A percentile compares a stretch with the other conserved stretches of the same genome.
These are phyloP conservation scores for Craterostigma plantagineum DNA, from an alignment of 257 asterid genomes.

Conservation along the genomic window DNA sequence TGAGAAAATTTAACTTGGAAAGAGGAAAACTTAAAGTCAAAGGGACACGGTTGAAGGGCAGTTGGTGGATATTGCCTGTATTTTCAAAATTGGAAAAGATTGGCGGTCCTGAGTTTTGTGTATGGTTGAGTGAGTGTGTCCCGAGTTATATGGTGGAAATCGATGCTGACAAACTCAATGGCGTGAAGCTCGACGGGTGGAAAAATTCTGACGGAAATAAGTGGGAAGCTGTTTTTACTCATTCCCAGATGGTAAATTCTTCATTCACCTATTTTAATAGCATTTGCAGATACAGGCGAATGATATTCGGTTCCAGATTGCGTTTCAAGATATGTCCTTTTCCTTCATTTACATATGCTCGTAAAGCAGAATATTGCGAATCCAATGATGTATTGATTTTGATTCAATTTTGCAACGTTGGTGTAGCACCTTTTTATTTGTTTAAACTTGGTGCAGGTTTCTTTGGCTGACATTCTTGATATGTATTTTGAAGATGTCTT, in stretches of 20 bases:
- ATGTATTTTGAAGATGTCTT: slow-evolving; percentile 77
- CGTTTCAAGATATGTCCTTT: too few relatives aligned
- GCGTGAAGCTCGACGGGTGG: slow-evolving; percentile 61
- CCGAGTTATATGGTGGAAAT: slow-evolving; percentile 56
- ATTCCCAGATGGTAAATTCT: slow-evolving; percentile 66
- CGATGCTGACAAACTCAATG: slow-evolving; percentile 28
- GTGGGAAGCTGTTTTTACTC: slow-evolving; percentile 59
- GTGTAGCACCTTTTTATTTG: too few relatives aligned
- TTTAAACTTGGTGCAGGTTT: slow-evolving; percentile 29
- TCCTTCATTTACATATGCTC: too few relatives aligned
- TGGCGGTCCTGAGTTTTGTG: slow-evolving; percentile 63
- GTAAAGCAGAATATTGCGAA: too few relatives aligned
- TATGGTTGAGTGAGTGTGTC: slow-evolving; percentile 64
- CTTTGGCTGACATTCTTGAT: slow-evolving; percentile 57
- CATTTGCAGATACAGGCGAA: neutral
- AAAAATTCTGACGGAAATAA: slow-evolving; percentile 19
- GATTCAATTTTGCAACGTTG: too few relatives aligned
- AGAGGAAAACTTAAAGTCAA: slow-evolving; percentile 22
- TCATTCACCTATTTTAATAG: slow-evolving; percentile 5
- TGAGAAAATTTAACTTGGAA: slow-evolving; percentile 32
- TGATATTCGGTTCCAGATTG: too few relatives aligned
- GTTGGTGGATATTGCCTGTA: slow-evolving; percentile 42
- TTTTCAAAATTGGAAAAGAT: slow-evolving; percentile 45
- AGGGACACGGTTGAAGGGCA: slow-evolving; percentile 20
- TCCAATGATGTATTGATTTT: too few relatives aligned